phyloP scores from a whole-genome alignment of 805 yeast genomes.

The Candida glaebosa region DNA sequence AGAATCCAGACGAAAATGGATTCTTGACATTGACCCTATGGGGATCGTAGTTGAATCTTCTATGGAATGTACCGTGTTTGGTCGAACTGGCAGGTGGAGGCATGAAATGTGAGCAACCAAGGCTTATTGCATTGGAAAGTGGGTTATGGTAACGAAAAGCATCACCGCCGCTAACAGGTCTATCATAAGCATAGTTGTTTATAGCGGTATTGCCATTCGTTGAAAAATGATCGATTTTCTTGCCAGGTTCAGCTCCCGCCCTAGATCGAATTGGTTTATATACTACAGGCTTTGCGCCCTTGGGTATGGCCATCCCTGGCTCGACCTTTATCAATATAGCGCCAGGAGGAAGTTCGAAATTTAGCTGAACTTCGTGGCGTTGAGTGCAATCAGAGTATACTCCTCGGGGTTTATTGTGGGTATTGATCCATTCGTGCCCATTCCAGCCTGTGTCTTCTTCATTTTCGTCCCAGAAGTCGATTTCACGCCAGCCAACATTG shows the following conservation, averaged over 20 bases:
- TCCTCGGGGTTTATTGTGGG: background rate
- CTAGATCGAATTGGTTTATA: background rate
- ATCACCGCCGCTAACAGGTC: background rate
- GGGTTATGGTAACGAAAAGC: background rate
- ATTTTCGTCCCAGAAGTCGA: background rate
- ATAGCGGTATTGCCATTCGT: background rate
- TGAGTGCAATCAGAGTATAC: background rate
- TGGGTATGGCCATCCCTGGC: constrained; percentile 20
- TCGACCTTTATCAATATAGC: constrained; percentile 10
- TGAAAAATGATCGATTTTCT: no score
- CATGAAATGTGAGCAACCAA: background rate
- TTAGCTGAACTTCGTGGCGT: background rate
- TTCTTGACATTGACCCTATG: background rate
- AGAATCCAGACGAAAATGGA: background rate
- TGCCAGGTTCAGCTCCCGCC: background rate
- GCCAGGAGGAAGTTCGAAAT: background rate
- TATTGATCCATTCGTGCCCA: background rate
- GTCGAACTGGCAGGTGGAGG: background rate
- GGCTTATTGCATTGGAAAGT: background rate
- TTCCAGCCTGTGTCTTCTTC: background rate
- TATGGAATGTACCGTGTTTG: background rate
- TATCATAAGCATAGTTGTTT: background rate
- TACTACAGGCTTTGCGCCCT: constrained; percentile 19
- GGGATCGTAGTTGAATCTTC: background rate
- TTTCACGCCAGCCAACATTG: background rate